These are phyloP conservation scores for Kazachstania martiniae DNA, from an alignment of 805 yeast species.

Conservation along the genomic window DNA sequence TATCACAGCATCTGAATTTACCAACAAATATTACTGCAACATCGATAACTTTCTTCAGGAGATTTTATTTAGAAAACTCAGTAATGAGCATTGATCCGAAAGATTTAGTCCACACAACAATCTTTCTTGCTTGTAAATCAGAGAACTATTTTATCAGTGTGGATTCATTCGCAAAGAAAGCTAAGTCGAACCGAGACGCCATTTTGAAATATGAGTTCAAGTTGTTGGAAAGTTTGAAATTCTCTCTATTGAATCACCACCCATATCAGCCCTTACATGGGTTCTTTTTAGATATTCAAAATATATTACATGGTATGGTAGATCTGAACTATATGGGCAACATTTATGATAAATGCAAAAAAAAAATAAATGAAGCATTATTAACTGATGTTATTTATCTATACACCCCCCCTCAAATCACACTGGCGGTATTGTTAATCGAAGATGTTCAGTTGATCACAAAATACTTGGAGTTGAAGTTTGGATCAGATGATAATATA, in stretches of 20 bases:
- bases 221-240: conserved; percentile 60
- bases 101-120: conserved; percentile 64
- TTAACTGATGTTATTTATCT: conserved; percentile 66
- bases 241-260: conserved; percentile 79
- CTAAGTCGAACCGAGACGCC: conserved; percentile 56
- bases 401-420: conserved; percentile 92
- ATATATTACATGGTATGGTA: conserved; percentile 33
- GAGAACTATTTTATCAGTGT: conserved; percentile 87
- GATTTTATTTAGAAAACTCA: conserved; percentile 69
- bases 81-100: conserved; percentile 87
- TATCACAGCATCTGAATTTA: conserved; percentile 64
- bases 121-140: conserved; percentile 84
- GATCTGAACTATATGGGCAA: conserved; percentile 52
- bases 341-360: conserved; percentile 61
- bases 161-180: conserved; percentile 60
- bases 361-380: conserved; percentile 53
- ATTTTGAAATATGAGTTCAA: conserved; percentile 73
- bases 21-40: conserved; percentile 87
- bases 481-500: conserved; percentile 21
- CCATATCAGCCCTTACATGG: conserved; percentile 90
- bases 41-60: conserved; percentile 69
- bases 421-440: conserved; percentile 70
- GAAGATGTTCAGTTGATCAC: conserved; percentile 54
- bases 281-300: conserved; percentile 82
- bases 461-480: conserved; percentile 57